Base-by-base conservation (phyloP, 2,329 filamentous ascomycete genomes). In the Penicillium sclerotigenum region DNA sequence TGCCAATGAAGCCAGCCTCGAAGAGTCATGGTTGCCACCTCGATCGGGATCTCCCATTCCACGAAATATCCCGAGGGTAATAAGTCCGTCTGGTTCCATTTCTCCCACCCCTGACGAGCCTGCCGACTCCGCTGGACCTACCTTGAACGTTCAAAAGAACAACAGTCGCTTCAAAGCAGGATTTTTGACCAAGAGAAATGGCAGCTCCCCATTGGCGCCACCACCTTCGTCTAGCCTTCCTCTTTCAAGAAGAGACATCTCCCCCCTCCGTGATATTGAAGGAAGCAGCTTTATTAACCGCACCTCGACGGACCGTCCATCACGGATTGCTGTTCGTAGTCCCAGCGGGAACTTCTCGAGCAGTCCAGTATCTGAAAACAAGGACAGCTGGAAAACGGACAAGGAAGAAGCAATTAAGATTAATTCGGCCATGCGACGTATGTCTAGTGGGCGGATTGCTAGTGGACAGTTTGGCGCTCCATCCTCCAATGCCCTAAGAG, bases 101-200 rank as follows among this genome's bases (percentile, higher is more conserved):
- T 85, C 85, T 31, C 85, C 80, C 41, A 79, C 81, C 67, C 86
- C 74, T 59, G 41, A 52, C 18, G 47, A 55, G 31, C 40, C 47
- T 36, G 14, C 33, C 8, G 80, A 73, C 66, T 83, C 70, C 70
- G 84, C 81, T 31, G 78, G 83, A 50, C 76, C 84, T 0, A 86
- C 84, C 3, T 75, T 87, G 34, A 82, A 87, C 40, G 71, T 85
- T 34, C 83, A 82, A 58, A 81, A 80, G 65, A 89, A 89, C 65
- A 83, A 84, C 48, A 89, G 83, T 74, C 84, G 93, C 41, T 97
- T 97, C 76, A 90, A 96, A 66, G 83, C 91, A 2, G 93, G 93
- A 5, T 96, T 96, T 72, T 77, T 97, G 24, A 86, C 89, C 1
- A 88, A 87, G 71, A 86, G 77, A 83, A 83, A 75, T 36, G 74